Conservation (phyloP, 176 grass and related monocot species). For the Panicum miliaceum region DNA sequence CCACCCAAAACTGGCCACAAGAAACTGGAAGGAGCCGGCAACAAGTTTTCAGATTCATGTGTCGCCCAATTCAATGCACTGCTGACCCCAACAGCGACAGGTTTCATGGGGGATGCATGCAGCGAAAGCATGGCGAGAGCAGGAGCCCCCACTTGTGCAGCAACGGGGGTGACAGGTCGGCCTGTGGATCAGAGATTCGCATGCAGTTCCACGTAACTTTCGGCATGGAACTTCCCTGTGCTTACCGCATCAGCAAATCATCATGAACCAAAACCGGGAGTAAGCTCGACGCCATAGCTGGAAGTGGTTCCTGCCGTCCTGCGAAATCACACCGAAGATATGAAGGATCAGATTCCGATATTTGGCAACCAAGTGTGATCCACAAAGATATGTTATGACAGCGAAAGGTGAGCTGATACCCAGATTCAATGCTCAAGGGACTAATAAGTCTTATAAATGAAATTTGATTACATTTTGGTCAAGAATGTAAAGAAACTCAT, state of each 20-base stretch:
- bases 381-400: background rate
- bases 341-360: background rate
- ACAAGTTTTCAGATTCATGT: background rate
- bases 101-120: background rate
- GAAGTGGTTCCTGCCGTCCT: slow-evolving; percentile 3
- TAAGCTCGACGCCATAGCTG: background rate
- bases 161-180: background rate
- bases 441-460: too few relatives aligned
- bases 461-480: too few relatives aligned
- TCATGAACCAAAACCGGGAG: background rate
- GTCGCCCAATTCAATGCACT: slow-evolving; percentile 4
- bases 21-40: background rate
- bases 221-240: background rate
- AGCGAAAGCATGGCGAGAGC: slow-evolving; percentile 17
- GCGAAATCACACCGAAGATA: background rate
- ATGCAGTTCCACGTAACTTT: slow-evolving; percentile 30
- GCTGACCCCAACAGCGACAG: background rate
- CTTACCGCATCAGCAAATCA: background rate
- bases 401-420: background rate
- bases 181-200: background rate
- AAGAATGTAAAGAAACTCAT: too few relatives aligned
- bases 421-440: too few relatives aligned
- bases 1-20: background rate
- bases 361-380: background rate
- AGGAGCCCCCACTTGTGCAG: background rate